Evolutionary conservation across 2,329 filamentous ascomycete species (phyloP), one percentile per base, ranked within the genome.

Genomic region (Penicillium capsulatum): DNA sequence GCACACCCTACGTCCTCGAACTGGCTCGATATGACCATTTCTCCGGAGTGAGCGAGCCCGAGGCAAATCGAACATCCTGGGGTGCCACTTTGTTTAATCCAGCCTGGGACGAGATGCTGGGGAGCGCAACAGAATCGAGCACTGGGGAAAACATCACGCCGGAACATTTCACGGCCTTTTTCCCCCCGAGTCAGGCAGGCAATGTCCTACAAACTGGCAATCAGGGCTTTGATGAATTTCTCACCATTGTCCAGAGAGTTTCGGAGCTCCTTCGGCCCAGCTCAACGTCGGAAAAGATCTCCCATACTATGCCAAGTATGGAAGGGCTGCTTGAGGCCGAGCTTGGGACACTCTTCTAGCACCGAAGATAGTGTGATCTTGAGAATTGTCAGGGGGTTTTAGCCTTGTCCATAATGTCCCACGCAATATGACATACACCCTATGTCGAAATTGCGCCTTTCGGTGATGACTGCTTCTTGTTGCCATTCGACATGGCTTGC

Each of bases 11-110:
- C 37, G 56, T 64, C 7, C 55, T 72, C n/a, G 69, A 71, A 41
- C 53, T 72, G 22, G 59, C 65, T 7, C 63, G 68, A 4, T 69
- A 67, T 37, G 68, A 71, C 38, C 52, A 61, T 22, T 68, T 66
- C 10, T 33, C 11, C 4, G 16, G 8, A 2, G 16, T 17, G 9
- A 14, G 15, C 17, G 17, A 40, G 42, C 20, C 22, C 4, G 29
- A 22, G 10, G 19, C 55, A 3, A 52, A 47, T 2, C 61, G 24
- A 10, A 38, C 59, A 10, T 58, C 57, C 2, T 71, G 66, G 67
- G 64, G 64, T 2, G 63, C 59, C 11, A 60, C 57, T 0, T 35
- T 69, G 7, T 64, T 61, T 44, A 57, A 66, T 39, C 48, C 60
- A 2, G 51, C 59, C 24, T 72, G 69, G 69, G 66, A 71, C 40